Base-by-base conservation (phyloP, 1,139 yeast species). In the Taphrina pruni region DNA sequence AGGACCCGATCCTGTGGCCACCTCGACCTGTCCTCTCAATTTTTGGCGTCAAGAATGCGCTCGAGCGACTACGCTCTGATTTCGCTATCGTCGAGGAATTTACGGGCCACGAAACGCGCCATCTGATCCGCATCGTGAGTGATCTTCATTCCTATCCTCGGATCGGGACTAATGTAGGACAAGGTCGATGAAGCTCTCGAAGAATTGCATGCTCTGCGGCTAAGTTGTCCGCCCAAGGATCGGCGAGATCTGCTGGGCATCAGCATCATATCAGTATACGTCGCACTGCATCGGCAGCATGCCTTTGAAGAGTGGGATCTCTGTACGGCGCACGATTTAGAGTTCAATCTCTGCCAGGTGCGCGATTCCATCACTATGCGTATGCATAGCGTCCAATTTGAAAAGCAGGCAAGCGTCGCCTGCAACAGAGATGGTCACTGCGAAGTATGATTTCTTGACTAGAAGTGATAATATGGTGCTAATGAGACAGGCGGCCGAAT, bases 1-100 rank as follows among this genome's bases (percentile, higher is more conserved):
- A 35, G 17, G 67, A 64, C 38, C 61, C 67, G 11, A 46, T 54
- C 5, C 17, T 64, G 21, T 64, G 67, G 67, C 61, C 67, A 8
- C 55, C 60, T 26, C 52, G 67, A 17, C 67, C 67, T 7, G 38
- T 21, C 12, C 56, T 57, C 7, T 55, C 67, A 14, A 32, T 64
- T 20, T 50, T 64, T n/a, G 67, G 67, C 11, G 61, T 64, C 56
- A 64, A 64, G 35, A 64, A 64, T 26, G 39, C 43, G 35, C 45
- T 64, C 6, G 61, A 50, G 8, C 41, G 67, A 17, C 52, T 64
- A 21, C 54, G 61, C 2, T 57, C 60, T 14, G 67, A 64, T 39
- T 55, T 64, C 35, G 51, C 55, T 17, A 57, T 51, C 35, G 17
- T 64, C 14, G 61, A 64, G 36, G 38, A 35, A 7, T 38, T 55